Conservation (phyloP, 1,139 yeast genomes). For the Sugiyamaella castrensis region DNA sequence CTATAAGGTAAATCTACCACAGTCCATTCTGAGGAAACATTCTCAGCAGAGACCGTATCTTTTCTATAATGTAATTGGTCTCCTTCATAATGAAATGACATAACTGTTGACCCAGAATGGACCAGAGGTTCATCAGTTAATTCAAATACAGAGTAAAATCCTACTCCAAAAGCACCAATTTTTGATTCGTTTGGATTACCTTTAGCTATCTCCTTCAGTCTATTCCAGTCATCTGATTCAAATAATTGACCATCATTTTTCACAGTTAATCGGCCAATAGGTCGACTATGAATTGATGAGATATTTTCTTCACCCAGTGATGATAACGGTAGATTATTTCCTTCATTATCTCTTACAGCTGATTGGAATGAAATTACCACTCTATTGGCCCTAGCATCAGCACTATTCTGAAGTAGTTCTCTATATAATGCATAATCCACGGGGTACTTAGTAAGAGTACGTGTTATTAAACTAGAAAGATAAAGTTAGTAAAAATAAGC, state of each 20-base stretch:
- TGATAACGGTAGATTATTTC: constrained; percentile 2
- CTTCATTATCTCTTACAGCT: constrained; percentile 15
- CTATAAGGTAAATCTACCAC: constrained; percentile 41
- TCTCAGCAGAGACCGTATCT: constrained; percentile 24
- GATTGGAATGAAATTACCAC: constrained; percentile 36
- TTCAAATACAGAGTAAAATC: constrained; percentile 96
- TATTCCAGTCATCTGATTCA: constrained; percentile 41
- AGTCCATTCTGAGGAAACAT: constrained; percentile 35
- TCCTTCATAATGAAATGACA: constrained; percentile 41
- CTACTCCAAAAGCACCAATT: constrained; percentile 99
- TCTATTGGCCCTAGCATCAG: constrained; percentile 41
- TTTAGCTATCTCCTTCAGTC: constrained; percentile 43
- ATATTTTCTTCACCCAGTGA: constrained; percentile 18
- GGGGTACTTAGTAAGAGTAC: constrained; percentile 43
- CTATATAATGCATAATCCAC: constrained; percentile 43
- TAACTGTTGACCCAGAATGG: constrained; percentile 39
- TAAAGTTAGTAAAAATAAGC: neutral
- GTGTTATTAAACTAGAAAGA: constrained; percentile 33
- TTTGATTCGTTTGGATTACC: constrained; percentile 82
- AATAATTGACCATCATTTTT: constrained; percentile 40
- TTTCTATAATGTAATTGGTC: constrained; percentile 41
- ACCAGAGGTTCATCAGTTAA: constrained; percentile 71
- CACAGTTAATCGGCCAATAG: constrained; percentile 35
- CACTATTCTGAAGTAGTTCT: constrained; percentile 42
- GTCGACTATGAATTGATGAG: constrained; percentile 30